Conservation (phyloP, 768 basidiomycete species). For the Cyathus striatus region DNA sequence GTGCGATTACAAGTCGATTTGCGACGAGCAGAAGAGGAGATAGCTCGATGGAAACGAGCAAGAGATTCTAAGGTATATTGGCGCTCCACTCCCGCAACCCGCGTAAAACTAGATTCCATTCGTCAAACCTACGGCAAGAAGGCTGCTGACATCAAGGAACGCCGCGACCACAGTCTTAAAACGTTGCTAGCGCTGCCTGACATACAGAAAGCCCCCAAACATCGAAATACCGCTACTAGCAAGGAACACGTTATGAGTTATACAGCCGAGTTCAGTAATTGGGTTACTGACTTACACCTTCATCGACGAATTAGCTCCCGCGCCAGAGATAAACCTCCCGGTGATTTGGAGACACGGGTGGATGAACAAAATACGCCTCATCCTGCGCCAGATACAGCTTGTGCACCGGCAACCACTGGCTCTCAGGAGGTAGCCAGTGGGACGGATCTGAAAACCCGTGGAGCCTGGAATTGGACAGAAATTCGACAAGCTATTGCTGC, state of each 20-base stretch:
- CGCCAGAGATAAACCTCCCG: conserved; percentile 1
- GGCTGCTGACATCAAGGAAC: conserved; percentile 10
- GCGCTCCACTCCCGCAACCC: conserved; percentile 19
- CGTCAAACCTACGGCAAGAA: conserved; percentile 11
- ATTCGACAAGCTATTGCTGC: conserved; percentile 10
- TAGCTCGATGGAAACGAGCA: conserved; percentile 23
- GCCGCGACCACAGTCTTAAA: conserved; percentile 15
- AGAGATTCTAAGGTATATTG: conserved; percentile 21
- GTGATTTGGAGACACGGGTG: too few relatives aligned
- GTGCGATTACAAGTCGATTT: conserved; percentile 19
- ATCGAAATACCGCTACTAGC: conserved; percentile 9
- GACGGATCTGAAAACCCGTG: conserved; percentile 7
- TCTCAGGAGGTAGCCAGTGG: background rate
- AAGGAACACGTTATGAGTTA: conserved; percentile 19
- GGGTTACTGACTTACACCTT: conserved; percentile 21
- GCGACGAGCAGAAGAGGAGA: conserved; percentile 12
- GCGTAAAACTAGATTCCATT: conserved; percentile 17
- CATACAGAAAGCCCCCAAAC: conserved; percentile 4
- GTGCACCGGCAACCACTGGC: background rate
- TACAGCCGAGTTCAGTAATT: conserved; percentile 21
- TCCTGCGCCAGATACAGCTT: background rate
- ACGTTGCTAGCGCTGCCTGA: conserved; percentile 21
- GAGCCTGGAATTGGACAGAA: conserved; percentile 16
- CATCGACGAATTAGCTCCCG: conserved; percentile 11
- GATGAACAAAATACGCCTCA: background rate